These are phyloP conservation scores for Corynascus novoguineensis DNA, from an alignment of 495 filamentous ascomycete species.

Conservation along the genomic window DNA sequence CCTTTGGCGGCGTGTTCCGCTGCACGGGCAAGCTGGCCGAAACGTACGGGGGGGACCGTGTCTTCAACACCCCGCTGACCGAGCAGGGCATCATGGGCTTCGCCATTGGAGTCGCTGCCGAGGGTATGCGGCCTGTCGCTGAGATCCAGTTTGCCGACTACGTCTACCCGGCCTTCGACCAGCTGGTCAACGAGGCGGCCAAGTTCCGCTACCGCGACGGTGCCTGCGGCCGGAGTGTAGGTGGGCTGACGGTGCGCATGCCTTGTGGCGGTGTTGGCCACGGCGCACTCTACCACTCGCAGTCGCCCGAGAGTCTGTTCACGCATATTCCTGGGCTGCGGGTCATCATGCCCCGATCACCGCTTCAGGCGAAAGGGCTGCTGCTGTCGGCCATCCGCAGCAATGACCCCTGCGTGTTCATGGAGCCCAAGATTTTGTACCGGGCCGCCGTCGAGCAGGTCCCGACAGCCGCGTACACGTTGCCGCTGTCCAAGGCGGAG, in stretches of 20 bases:
- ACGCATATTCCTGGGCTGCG: conserved; percentile 85
- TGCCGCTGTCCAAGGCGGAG: conserved; percentile 87
- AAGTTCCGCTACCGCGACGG: conserved; percentile 90
- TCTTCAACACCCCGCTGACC: conserved; percentile 93
- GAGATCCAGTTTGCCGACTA: conserved; percentile 99
- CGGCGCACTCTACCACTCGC: conserved; percentile 90
- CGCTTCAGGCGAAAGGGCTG: conserved; percentile 87
- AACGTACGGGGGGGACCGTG: conserved; percentile 78
- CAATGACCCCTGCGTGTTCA: conserved; percentile 89
- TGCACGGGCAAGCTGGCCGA: conserved; percentile 87
- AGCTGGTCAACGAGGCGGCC: conserved; percentile 94
- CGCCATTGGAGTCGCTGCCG: conserved; percentile 79
- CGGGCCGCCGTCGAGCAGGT: conserved; percentile 94
- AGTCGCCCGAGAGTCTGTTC: conserved; percentile 89
- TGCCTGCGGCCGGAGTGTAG: conserved; percentile 57
- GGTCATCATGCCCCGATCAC: conserved; percentile 86
- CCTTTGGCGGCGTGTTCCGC: conserved; percentile 94
- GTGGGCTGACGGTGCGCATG: conserved; percentile 88
- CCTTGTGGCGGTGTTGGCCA: conserved; percentile 94
- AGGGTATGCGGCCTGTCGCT: conserved; percentile 89
- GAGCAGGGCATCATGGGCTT: conserved; percentile 96
- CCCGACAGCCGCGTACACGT: conserved; percentile 70
- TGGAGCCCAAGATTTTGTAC: conserved; percentile 96
- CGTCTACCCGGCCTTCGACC: conserved; percentile 93
- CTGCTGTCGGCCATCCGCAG: conserved; percentile 73